These are phyloP conservation scores for Pythium vanterpoolii DNA, from an alignment of 352 stramenopile genomes.

Conservation along the genomic window DNA sequence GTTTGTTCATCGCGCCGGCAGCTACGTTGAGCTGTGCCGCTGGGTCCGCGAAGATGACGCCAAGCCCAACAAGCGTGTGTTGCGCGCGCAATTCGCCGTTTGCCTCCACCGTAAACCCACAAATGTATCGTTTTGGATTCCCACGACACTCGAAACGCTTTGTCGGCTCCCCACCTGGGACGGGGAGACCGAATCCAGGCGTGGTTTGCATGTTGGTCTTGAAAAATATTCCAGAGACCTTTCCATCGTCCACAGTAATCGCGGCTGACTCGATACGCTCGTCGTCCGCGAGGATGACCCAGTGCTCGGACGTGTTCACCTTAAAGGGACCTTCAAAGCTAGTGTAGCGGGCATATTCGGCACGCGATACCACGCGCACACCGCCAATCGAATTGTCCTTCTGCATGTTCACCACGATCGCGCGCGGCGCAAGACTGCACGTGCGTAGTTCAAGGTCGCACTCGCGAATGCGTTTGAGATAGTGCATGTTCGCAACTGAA, in stretches of 20 bases:
- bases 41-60: not conserved
- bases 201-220: not conserved
- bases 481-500: not conserved
- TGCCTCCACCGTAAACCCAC: not conserved
- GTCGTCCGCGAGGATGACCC: constrained; percentile 1
- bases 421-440: not conserved
- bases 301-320: not conserved
- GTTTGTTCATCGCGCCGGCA: not conserved
- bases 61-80: not conserved
- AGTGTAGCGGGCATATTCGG: not conserved
- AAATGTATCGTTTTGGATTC: not conserved
- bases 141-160: not conserved
- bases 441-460: not conserved
- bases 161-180: not conserved
- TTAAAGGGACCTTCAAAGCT: not conserved
- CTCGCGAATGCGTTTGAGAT: not conserved
- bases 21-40: not conserved
- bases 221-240: not conserved
- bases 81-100: not conserved
- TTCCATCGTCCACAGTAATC: not conserved
- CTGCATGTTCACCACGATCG: not conserved
- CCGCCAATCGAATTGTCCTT: not conserved
- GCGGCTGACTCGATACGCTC: not conserved
- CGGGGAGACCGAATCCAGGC: not conserved
- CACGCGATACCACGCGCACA: not conserved